Base-by-base conservation (phyloP, 2,329 filamentous ascomycete genomes). In the Blumeria hordei region DNA sequence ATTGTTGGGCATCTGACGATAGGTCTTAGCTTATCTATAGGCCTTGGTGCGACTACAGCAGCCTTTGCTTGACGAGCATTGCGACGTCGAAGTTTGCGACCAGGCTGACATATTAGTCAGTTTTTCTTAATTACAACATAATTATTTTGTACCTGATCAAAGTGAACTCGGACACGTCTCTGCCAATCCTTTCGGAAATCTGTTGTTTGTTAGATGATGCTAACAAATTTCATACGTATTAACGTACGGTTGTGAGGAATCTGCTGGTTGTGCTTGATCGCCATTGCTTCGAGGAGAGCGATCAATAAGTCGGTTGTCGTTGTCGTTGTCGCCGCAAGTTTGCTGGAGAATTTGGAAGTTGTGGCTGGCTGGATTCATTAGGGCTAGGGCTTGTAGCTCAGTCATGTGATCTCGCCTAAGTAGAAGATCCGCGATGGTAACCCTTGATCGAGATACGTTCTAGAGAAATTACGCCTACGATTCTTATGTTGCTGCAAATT, bases 161-260 rank as follows among this genome's bases (percentile, higher is more conserved):
- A 98, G 81, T 98, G 92, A 74, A 86, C 85, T 76, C 88, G 86
- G 71, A 98, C 92, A 76, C 88, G 86, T 77, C 88, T 86, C 76
- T 96, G 88, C 92, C 92, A 98, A 80, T 98, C 88, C 87, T 94
- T 95, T 77, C 87, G 88, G 86, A 94, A 94, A 72, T 95, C 85
- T 92, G 69, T 60, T 62, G 64, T 55, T 56, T 57, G 60, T 69
- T 62, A 69, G 65, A 60, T 61, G 51, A 54, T 2, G 21, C 21
- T 28, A 28, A 28, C 21, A 28, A 4, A 28, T 28, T 28, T 28
- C 21, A 11, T 5, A 57, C 58, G 56, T 60, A 66, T 68, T 35
- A 58, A 70, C 83, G 77, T 76, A 87, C 83, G 88, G 81, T 93
- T 94, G 81, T 90, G 85, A 72, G 85, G 83, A 74, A 95, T 83